A percentile compares a stretch with the other conserved stretches of the same genome.
These are phyloP conservation scores for Blyttiomyces sp. DNA, from an alignment of 371 early-diverging fungal species.

Conservation along the genomic window DNA sequence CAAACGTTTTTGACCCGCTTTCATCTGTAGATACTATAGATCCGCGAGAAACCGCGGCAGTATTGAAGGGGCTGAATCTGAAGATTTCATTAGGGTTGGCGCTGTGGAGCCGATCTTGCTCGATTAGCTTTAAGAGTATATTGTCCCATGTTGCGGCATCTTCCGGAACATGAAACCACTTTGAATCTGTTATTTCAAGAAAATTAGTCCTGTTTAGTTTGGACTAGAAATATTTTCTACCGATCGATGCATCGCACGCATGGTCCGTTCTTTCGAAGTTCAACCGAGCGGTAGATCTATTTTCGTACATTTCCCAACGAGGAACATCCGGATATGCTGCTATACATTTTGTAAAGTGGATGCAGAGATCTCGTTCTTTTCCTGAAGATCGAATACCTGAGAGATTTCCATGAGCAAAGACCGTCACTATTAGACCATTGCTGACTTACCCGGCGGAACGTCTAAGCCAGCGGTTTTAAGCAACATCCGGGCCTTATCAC, in stretches of 20 bases:
- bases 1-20: no score
- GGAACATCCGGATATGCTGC: slow-evolving; percentile 23
- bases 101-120: no score
- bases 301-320: slow-evolving; percentile 23
- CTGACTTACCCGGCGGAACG: slow-evolving; percentile 28
- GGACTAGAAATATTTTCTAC: slow-evolving; percentile 6
- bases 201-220: no score
- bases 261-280: slow-evolving; percentile 16
- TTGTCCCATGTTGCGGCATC: no score
- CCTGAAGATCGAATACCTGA: slow-evolving; percentile 6
- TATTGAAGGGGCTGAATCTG: no score
- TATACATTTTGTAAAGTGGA: slow-evolving; percentile 14
- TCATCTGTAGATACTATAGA: no score
- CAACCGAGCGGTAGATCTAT: slow-evolving; percentile 2
- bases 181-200: no score
- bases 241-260: slow-evolving; percentile 16
- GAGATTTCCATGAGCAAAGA: neutral
- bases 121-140: no score
- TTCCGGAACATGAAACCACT: no score
- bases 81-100: no score
- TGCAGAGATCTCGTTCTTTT: slow-evolving; percentile 13
- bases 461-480: slow-evolving; percentile 24
- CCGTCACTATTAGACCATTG: neutral
- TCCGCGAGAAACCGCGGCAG: no score
- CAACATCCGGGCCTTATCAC: slow-evolving; percentile 22